These are phyloP conservation scores for Nannizziopsis arthrosporioides DNA, from an alignment of 2,329 filamentous ascomycete species.

Conservation along the genomic window DNA sequence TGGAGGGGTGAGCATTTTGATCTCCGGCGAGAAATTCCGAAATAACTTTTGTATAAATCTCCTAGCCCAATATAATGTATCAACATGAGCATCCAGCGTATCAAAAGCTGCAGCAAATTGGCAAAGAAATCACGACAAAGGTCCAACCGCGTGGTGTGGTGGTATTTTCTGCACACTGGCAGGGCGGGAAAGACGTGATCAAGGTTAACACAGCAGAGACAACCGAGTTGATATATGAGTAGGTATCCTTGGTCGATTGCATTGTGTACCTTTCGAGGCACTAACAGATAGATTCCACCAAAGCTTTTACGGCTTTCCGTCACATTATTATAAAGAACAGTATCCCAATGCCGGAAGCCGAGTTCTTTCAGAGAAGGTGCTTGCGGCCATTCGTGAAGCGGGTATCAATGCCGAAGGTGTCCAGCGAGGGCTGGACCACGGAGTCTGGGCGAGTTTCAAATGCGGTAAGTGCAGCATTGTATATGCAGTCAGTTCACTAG, in stretches of 20 bases:
- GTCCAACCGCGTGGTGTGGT: slow-evolving; percentile 62
- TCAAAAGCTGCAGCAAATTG: slow-evolving; percentile 51
- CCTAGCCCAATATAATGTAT: slow-evolving; percentile 54
- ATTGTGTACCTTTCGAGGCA: background rate
- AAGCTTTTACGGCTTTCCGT: slow-evolving; percentile 60
- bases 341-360: slow-evolving; percentile 54
- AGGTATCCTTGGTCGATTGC: slow-evolving; percentile 14
- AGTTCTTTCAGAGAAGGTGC: slow-evolving; percentile 48
- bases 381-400: slow-evolving; percentile 43
- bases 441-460: slow-evolving; percentile 60
- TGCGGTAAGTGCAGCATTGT: slow-evolving; percentile 30
- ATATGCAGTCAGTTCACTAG: background rate
- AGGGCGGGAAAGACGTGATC: slow-evolving; percentile 45
- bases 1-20: slow-evolving; percentile 32
- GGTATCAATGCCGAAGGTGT: slow-evolving; percentile 50
- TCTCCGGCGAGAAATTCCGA: background rate
- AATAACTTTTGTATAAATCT: background rate
- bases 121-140: slow-evolving; percentile 56
- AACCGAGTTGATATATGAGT: slow-evolving; percentile 61
- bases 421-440: slow-evolving; percentile 59
- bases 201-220: slow-evolving; percentile 54
- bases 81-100: slow-evolving; percentile 58
- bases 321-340: slow-evolving; percentile 55
- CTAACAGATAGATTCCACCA: background rate
- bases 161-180: slow-evolving; percentile 70